A percentile compares a stretch with the other conserved stretches of the same genome.
These are phyloP conservation scores for Neurospora sublineolata DNA, from an alignment of 495 filamentous ascomycete genomes.

Conservation along the genomic window DNA sequence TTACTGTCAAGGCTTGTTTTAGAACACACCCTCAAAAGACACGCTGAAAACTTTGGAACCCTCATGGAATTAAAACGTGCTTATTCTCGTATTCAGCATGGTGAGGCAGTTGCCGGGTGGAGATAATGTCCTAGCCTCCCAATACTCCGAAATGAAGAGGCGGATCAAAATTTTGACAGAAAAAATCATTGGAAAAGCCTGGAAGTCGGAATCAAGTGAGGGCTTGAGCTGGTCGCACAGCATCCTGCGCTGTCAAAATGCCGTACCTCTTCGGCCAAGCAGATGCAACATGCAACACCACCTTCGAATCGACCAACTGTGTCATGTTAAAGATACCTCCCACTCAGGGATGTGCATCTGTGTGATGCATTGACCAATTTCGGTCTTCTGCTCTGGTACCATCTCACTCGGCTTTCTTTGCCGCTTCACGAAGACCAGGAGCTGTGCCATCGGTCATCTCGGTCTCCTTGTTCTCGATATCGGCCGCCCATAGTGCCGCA, in stretches of 20 bases:
- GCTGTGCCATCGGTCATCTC: slow-evolving; percentile 39
- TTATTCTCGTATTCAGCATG: background rate
- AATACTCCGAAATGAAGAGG: background rate
- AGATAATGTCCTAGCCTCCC: background rate
- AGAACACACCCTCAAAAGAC: background rate
- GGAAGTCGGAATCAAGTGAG: background rate
- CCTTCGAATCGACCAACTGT: slow-evolving; percentile 2
- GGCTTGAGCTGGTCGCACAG: slow-evolving; percentile 6
- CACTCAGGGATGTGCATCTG: slow-evolving; percentile 2
- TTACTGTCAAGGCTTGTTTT: background rate
- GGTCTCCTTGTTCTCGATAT: slow-evolving; percentile 59
- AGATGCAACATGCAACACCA: slow-evolving; percentile 5
- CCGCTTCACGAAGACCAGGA: slow-evolving; percentile 41
- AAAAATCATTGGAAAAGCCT: background rate
- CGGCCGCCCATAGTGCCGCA: slow-evolving; percentile 86
- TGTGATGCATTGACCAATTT: slow-evolving; percentile 14
- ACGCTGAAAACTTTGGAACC: background rate
- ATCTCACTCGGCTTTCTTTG: slow-evolving; percentile 42
- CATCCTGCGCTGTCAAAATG: slow-evolving; percentile 21
- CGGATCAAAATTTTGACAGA: background rate
- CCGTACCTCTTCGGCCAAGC: slow-evolving; percentile 11
- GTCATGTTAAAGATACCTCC: slow-evolving; percentile 1
- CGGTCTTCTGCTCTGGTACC: slow-evolving; percentile 14
- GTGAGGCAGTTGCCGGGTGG: background rate
- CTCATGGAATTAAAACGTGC: background rate